These are phyloP conservation scores for Tetratostichococcus sp. DNA, from an alignment of 139 green algal genomes.

Conservation along the genomic window DNA sequence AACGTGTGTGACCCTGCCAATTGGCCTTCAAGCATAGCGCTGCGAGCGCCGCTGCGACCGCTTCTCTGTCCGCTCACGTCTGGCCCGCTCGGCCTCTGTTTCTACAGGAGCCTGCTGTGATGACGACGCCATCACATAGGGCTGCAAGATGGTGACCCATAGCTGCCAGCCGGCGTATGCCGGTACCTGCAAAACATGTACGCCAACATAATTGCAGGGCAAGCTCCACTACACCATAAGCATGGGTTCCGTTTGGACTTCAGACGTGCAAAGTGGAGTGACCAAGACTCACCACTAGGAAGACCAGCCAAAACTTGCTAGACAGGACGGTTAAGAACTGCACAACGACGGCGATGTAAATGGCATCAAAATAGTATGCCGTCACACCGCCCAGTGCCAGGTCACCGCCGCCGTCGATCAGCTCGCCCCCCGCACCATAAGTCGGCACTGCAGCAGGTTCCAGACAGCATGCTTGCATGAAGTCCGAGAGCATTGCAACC, in stretches of 20 bases:
- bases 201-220: no score
- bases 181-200: conserved; percentile 20
- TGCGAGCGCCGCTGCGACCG: neutral
- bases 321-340: conserved; percentile 41
- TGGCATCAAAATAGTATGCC: conserved; percentile 65
- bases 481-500: no score
- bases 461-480: neutral
- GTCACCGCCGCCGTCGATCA: conserved; percentile 63
- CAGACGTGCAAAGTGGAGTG: no score
- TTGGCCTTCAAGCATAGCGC: neutral
- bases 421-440: conserved; percentile 46
- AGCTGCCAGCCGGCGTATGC: conserved; percentile 19
- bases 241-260: no score
- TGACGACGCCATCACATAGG: conserved; percentile 14
- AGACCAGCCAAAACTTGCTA: conserved; percentile 48
- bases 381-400: conserved; percentile 56
- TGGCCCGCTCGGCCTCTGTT: conserved; percentile 23
- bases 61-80: conserved; percentile 23
- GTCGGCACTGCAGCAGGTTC: conserved; percentile 31
- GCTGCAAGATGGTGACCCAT: conserved; percentile 25
- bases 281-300: conserved; percentile 41
- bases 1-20: no score
- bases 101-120: conserved; percentile 2
- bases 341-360: conserved; percentile 65
- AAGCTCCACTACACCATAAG: no score